phyloP scores from a whole-genome alignment of 1,284 basidiomycete species.

The Sphaerobolus stellatus region DNA sequence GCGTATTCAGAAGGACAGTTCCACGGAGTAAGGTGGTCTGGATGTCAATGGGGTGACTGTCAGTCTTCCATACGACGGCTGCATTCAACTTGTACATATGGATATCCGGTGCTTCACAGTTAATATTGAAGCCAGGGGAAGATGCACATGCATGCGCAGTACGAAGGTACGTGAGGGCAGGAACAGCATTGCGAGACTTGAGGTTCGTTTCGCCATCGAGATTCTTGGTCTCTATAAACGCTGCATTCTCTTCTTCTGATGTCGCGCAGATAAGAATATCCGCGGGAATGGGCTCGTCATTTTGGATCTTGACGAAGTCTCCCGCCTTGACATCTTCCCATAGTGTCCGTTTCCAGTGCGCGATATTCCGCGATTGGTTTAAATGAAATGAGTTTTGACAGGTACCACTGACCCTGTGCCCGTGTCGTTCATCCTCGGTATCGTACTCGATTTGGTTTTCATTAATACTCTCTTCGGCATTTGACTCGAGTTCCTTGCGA shows the following conservation, averaged over 20 bases:
- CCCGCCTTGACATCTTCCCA: constrained; percentile 98
- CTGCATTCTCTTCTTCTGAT: constrained; percentile 95
- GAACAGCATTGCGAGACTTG: constrained; percentile 86
- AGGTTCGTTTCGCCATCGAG: constrained; percentile 99
- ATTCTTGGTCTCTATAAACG: constrained; percentile 98
- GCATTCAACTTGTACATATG: constrained; percentile 96
- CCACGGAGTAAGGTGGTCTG: constrained; percentile 87
- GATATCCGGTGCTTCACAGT: constrained; percentile 85
- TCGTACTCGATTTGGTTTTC: constrained; percentile 45
- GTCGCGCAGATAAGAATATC: constrained; percentile 95
- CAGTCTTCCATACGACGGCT: constrained; percentile 59
- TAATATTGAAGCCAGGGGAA: constrained; percentile 60
- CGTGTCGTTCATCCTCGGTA: constrained; percentile 28
- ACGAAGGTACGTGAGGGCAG: constrained; percentile 71
- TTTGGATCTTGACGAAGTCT: constrained; percentile 89
- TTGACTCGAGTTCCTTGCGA: background rate
- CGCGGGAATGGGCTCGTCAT: constrained; percentile 88
- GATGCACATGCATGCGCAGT: constrained; percentile 60
- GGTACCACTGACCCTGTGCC: background rate
- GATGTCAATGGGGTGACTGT: constrained; percentile 75
- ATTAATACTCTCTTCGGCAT: background rate
- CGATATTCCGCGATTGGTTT: background rate
- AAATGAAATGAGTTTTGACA: background rate
- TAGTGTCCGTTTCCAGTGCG: constrained; percentile 74
- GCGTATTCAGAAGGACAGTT: constrained; percentile 88